phyloP scores from a whole-genome alignment of 345 rosid genomes.

The Leavenworthia alabamica region DNA sequence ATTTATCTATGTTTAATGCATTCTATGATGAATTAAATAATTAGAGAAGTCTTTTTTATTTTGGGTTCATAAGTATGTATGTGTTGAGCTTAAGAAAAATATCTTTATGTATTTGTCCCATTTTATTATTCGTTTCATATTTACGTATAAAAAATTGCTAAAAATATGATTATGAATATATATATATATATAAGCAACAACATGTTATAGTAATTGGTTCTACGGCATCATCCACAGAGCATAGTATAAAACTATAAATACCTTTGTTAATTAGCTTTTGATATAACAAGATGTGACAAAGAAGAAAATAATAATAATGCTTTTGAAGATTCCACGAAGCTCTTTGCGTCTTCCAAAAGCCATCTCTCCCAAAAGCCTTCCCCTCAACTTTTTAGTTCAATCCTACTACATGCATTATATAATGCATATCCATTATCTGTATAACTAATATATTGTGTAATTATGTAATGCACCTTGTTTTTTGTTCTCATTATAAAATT shows the following conservation, averaged over 20 bases:
- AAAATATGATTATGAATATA: not conserved
- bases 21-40: not conserved
- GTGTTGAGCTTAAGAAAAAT: not conserved
- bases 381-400: slow-evolving; percentile 13
- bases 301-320: not conserved
- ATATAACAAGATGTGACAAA: not conserved
- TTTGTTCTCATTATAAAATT: not conserved
- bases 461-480: not conserved
- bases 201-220: not conserved
- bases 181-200: no score
- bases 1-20: not conserved
- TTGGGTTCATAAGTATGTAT: no score
- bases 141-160: not conserved
- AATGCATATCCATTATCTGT: not conserved
- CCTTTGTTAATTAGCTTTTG: not conserved
- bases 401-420: slow-evolving; percentile 12
- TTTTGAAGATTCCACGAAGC: slow-evolving; percentile 25
- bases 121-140: not conserved
- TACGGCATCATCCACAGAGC: slow-evolving; percentile 19
- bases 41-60: no score
- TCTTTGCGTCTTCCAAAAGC: slow-evolving; percentile 33
- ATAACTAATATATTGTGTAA: not conserved
- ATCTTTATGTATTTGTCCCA: not conserved
- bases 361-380: slow-evolving; percentile 18
- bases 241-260: not conserved